These are phyloP conservation scores for Cercophora samala DNA, from an alignment of 495 filamentous ascomycete species.

Conservation along the genomic window DNA sequence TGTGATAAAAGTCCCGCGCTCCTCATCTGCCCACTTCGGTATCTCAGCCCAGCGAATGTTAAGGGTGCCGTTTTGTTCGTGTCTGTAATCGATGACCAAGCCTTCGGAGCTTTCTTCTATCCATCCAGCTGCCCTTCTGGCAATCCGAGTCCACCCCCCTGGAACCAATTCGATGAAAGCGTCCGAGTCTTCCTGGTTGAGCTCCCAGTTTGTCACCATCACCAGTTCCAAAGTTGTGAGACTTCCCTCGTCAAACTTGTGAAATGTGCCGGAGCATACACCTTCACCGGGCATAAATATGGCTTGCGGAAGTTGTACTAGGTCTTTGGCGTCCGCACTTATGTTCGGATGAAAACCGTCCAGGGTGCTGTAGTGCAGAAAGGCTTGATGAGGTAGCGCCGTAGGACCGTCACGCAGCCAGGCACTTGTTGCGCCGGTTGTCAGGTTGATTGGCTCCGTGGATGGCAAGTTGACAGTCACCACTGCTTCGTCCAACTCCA, in stretches of 20 bases:
- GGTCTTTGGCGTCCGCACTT: neutral
- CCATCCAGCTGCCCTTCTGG: neutral
- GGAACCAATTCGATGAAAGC: neutral
- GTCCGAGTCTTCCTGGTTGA: too few species aligned
- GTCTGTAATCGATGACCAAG: neutral
- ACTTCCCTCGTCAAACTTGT: neutral
- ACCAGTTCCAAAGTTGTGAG: neutral
- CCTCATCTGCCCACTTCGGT: neutral
- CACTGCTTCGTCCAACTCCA: neutral
- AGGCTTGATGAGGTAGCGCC: neutral
- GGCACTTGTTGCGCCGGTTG: constrained; percentile 8
- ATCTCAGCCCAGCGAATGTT: constrained; percentile 8
- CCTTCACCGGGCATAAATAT: constrained; percentile 5
- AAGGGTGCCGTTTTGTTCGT: neutral
- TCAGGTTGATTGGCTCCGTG: neutral
- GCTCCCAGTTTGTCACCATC: neutral
- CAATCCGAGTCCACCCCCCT: neutral
- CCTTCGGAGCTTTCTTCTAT: neutral
- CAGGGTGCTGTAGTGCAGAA: constrained; percentile 3
- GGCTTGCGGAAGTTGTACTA: neutral
- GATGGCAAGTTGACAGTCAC: neutral
- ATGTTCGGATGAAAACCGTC: neutral
- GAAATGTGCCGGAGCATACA: neutral
- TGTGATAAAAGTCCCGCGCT: neutral
- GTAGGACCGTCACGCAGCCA: constrained; percentile 11